Evolutionary conservation across 352 stramenopile species (phyloP).

Genomic region (Globisporangium cystogenes): DNA sequence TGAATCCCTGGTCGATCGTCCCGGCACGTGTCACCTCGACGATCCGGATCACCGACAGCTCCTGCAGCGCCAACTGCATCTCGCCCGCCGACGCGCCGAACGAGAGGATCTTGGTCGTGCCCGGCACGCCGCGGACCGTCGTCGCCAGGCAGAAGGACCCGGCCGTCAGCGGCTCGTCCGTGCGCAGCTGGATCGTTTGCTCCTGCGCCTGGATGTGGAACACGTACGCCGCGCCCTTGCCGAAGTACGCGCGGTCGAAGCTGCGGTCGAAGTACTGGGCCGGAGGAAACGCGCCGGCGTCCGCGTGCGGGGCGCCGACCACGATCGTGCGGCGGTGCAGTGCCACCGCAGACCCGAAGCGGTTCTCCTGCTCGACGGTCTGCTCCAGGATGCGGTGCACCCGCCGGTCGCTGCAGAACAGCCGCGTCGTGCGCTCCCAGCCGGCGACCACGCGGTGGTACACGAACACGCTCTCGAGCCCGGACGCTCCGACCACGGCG

Average conservation of each 20-base stretch:
- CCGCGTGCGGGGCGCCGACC: conserved; percentile 83
- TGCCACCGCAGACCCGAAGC: conserved; percentile 85
- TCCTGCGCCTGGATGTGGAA: conserved; percentile 76
- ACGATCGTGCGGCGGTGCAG: conserved; percentile 82
- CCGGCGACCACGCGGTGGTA: conserved; percentile 48
- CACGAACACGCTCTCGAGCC: conserved; percentile 58
- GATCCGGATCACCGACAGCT: conserved; percentile 67
- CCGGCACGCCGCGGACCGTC: conserved; percentile 48
- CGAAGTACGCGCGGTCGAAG: conserved; percentile 61
- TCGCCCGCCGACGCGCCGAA: conserved; percentile 53
- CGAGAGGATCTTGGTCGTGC: conserved; percentile 52
- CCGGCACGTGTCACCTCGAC: conserved; percentile 73
- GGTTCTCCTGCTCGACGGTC: conserved; percentile 77
- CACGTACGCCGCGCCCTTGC: conserved; percentile 66
- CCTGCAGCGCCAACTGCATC: conserved; percentile 82
- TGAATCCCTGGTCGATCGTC: conserved; percentile 73
- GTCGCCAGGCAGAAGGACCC: conserved; percentile 77
- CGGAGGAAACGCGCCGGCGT: conserved; percentile 55
- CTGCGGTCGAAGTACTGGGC: conserved; percentile 48
- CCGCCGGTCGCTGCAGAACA: conserved; percentile 80
- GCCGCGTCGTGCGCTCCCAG: conserved; percentile 46
- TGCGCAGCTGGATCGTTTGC: conserved; percentile 52
- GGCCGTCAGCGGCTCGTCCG: conserved; percentile 47
- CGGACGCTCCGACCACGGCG: conserved; percentile 85
- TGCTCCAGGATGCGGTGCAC: conserved; percentile 76